These are phyloP conservation scores for Panicum miliaceum DNA, from an alignment of 176 grass and related monocot genomes.

Conservation along the genomic window DNA sequence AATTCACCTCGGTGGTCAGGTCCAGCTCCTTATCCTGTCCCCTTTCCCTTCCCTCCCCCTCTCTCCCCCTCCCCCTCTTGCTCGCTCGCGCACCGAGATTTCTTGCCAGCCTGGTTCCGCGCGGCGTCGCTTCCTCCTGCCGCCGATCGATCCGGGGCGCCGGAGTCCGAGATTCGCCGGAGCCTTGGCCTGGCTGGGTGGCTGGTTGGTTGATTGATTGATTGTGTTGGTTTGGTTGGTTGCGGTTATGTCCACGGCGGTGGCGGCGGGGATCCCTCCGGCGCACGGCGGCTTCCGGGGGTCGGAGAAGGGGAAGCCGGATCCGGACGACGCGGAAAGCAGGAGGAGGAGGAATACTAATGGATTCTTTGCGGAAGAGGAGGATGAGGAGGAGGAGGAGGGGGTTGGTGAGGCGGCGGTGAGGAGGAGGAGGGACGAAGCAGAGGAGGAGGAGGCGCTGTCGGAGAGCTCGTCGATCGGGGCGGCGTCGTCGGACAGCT, in stretches of 20 bases:
- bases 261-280: conserved; percentile 40
- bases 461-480: conserved; percentile 54
- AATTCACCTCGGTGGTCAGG: neutral
- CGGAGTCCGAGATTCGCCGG: neutral
- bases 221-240: neutral
- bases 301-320: conserved; percentile 31
- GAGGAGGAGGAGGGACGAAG: neutral
- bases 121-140: neutral
- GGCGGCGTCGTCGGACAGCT: conserved; percentile 56
- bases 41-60: neutral
- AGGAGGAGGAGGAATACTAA: conserved; percentile 8
- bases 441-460: conserved; percentile 30
- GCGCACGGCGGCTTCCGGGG: conserved; percentile 42
- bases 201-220: neutral
- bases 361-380: conserved; percentile 28
- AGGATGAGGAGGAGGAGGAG: neutral
- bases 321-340: conserved; percentile 7
- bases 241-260: conserved; percentile 41
- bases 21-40: conserved; percentile 48
- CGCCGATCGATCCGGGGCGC: conserved; percentile 2
- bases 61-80: neutral
- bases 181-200: too few species aligned
- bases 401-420: neutral
- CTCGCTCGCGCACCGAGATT: conserved; percentile 23
- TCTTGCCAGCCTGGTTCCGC: conserved; percentile 21